phyloP scores from a whole-genome alignment of 208 protist species.

The Acanthamoeba polyphaga region DNA sequence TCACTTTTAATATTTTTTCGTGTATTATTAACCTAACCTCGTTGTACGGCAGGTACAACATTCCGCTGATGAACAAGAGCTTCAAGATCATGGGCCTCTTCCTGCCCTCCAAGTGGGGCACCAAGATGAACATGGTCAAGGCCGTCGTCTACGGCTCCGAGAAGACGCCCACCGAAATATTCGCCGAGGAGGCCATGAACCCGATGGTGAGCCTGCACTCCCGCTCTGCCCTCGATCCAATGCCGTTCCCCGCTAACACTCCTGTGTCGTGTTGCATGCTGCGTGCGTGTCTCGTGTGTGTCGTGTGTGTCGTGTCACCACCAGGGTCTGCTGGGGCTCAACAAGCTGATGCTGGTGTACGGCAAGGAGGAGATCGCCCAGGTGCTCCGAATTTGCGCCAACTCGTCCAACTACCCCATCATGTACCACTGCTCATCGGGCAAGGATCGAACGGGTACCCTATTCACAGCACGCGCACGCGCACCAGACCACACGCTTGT shows the following conservation, averaged over 20 bases:
- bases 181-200: slow-evolving; percentile 65
- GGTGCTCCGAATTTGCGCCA: slow-evolving; percentile 49
- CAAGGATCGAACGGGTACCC: slow-evolving; percentile 14
- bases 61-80: slow-evolving; percentile 58
- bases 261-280: too few species aligned
- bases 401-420: slow-evolving; percentile 61
- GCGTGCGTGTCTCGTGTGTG: too few species aligned
- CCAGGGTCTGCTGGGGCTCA: slow-evolving; percentile 57
- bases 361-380: slow-evolving; percentile 36
- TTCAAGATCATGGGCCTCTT: slow-evolving; percentile 68
- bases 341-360: slow-evolving; percentile 62
- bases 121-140: slow-evolving; percentile 42
- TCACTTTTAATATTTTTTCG: not conserved
- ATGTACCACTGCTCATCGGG: slow-evolving; percentile 73
- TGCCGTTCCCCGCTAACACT: not conserved
- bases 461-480: too few species aligned
- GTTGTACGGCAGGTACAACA: not conserved
- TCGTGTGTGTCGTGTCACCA: not conserved
- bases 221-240: not conserved
- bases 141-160: not conserved
- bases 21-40: too few species aligned
- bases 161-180: not conserved
- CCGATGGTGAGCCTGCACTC: not conserved
- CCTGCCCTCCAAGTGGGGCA: not conserved
- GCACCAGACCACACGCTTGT: too few species aligned